Percentiles rank a stretch among this genome's conserved stretches.
These are phyloP conservation scores for Hypoxylon sp. DNA, from an alignment of 2,329 filamentous ascomycete genomes.

Conservation along the genomic window DNA sequence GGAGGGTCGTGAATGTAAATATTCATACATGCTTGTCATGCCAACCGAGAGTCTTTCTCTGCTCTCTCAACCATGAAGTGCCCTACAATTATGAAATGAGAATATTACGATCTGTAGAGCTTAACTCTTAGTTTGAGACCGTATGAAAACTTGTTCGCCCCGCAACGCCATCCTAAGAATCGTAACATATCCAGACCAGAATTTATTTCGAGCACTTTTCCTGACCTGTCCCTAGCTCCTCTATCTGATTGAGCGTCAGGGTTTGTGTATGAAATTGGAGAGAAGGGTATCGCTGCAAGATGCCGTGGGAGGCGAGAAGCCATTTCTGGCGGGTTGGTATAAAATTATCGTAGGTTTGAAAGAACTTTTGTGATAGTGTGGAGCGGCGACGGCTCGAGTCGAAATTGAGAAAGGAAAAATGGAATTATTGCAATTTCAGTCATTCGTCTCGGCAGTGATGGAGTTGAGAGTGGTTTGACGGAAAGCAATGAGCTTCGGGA, in stretches of 20 bases:
- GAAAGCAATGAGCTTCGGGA: background rate
- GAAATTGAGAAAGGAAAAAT: constrained; percentile 8
- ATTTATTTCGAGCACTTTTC: constrained; percentile 31
- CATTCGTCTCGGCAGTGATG: constrained; percentile 9
- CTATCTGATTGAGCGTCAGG: constrained; percentile 25
- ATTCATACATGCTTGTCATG: constrained; percentile 39
- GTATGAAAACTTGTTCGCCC: constrained; percentile 22
- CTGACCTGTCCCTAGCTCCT: constrained; percentile 28
- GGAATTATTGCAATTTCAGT: constrained; percentile 18
- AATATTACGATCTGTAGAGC: constrained; percentile 19
- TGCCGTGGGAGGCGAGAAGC: constrained; percentile 3
- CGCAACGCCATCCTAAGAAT: constrained; percentile 40
- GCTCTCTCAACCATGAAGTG: constrained; percentile 19
- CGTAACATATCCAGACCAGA: constrained; percentile 43
- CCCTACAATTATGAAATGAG: constrained; percentile 29
- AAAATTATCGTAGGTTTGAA: constrained; percentile 1
- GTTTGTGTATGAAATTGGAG: constrained; percentile 22
- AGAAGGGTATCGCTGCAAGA: constrained; percentile 22
- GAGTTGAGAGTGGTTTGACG: background rate
- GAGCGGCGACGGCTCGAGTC: background rate
- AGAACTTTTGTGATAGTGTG: background rate
- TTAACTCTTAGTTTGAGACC: constrained; percentile 12
- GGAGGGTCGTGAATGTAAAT: constrained; percentile 41
- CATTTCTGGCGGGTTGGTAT: constrained; percentile 2
- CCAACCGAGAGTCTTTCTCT: constrained; percentile 28